Evolutionary conservation across 192 early-diverging fungal genomes (phyloP), one percentile per base, ranked within the genome.

Genomic region (Irineochytrium annulatum): DNA sequence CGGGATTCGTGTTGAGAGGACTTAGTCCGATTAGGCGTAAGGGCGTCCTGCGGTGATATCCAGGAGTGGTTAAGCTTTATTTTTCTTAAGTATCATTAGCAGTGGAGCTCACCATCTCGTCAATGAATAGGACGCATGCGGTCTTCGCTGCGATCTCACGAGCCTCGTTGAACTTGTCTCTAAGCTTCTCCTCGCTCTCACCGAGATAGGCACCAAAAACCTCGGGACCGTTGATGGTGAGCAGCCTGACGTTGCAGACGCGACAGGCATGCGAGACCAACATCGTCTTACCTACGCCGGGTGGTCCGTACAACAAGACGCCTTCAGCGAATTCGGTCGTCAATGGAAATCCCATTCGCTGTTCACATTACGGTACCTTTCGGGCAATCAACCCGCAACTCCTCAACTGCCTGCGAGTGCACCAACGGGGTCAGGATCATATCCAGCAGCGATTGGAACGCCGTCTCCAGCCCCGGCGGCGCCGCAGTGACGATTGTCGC

Each of bases 251-350:
- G 3, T 60, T 53, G 52, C 87, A 93, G 0, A 64, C 68, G 20
- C 73, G 67, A 26, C 91, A 81, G 11, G 94, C 73, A 1, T 75
- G 74, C 1, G 77, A 72, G 0, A 97, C 94, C 3, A 97, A 69
- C 24, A 82, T 81, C 2, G 96, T 98, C 59, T 98, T 98, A 20
- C 96, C 96, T 1, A 95, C 91, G 26, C 96, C 96, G 0, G 96
- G 93, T 6, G 92, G 91, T 1, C 96, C 96, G 64, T 95, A 88
- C 0, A 98, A 66, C 6, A 98, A 74, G 6, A 96, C 85, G 22
- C 91, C 86, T 57, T 77, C 78, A 27, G 17, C 2, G 54, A 19
- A 55, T 22, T 13, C n/a, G 62, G 32, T 45, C 64, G 8, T 17
- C 3, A 4, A 22, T 19, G 16, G 5, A 58, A 14, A 43, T 44